A percentile compares a stretch with the other conserved stretches of the same genome.
Conservation (phyloP, 192 early-diverging fungal species). For the Backusella mclennaniae region DNA sequence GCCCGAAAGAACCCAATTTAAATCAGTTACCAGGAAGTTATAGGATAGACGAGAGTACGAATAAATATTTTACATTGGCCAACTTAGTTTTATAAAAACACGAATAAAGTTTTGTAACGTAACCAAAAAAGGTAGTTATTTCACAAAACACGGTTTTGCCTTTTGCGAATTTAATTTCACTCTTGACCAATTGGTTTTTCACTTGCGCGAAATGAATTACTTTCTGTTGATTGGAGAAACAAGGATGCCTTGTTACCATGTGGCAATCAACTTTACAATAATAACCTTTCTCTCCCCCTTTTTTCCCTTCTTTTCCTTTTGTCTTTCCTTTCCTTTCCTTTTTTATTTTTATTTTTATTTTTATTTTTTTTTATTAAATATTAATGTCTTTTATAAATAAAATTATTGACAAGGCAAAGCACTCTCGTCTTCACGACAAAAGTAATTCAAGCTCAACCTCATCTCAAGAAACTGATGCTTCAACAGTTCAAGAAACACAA, state of each 20-base stretch:
- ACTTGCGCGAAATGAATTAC: no score
- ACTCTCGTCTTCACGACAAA: slow-evolving; percentile 14
- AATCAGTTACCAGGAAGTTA: no score
- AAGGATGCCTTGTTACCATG: neutral
- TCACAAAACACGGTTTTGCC: no score
- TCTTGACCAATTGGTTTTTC: no score
- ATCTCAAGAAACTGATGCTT: neutral
- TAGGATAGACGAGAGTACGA: no score
- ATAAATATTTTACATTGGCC: no score
- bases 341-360: neutral
- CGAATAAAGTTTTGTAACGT: no score
- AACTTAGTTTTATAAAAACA: no score
- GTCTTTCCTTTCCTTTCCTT: neutral
- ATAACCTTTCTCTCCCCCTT: neutral
- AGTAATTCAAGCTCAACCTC: neutral
- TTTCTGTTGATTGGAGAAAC: neutral
- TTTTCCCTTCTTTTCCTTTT: slow-evolving; percentile 1
- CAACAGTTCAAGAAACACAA: slow-evolving; percentile 1
- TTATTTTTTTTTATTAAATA: neutral
- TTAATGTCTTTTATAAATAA: slow-evolving; percentile 39
- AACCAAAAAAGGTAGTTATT: no score
- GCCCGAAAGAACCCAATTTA: no score
- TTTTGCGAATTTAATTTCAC: no score
- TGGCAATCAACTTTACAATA: neutral
- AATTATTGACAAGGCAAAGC: slow-evolving; percentile 34